phyloP scores from a whole-genome alignment of 2,329 filamentous ascomycete species.

The Fusarium brachygibbosum region DNA sequence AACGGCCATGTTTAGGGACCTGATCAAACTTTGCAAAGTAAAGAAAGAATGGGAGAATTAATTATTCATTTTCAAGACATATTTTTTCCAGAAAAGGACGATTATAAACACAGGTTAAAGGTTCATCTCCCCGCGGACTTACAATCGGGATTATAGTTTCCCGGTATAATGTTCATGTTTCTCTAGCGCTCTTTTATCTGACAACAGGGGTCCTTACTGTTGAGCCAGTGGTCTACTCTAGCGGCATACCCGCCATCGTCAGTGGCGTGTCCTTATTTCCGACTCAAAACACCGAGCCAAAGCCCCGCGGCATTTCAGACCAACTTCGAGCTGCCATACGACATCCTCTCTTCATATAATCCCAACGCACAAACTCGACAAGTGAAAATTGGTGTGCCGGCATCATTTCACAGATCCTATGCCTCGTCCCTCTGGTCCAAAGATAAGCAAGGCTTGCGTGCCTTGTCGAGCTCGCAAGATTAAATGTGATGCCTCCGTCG shows the following conservation, averaged over 20 bases:
- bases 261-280: neutral
- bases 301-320: slow-evolving; percentile 11
- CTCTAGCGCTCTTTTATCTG: too few species aligned
- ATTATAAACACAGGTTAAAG: accelerated
- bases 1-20: neutral
- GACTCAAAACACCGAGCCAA: neutral
- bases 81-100: neutral
- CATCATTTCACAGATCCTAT: neutral
- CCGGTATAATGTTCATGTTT: too few species aligned
- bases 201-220: too few species aligned
- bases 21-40: too few species aligned
- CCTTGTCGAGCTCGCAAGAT: slow-evolving; percentile 40
- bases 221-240: too few species aligned
- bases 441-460: slow-evolving; percentile 37
- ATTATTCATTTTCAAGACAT: too few species aligned
- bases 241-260: neutral
- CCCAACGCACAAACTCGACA: neutral
- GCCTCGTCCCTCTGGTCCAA: slow-evolving; percentile 5
- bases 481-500: slow-evolving; percentile 36
- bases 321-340: neutral
- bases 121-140: slow-evolving; percentile 3
- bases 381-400: accelerated
- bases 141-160: neutral
- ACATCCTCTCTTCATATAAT: neutral
- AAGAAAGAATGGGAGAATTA: too few species aligned